phyloP scores from a whole-genome alignment of 2,329 filamentous ascomycete species.

The Blumeria graminis region DNA sequence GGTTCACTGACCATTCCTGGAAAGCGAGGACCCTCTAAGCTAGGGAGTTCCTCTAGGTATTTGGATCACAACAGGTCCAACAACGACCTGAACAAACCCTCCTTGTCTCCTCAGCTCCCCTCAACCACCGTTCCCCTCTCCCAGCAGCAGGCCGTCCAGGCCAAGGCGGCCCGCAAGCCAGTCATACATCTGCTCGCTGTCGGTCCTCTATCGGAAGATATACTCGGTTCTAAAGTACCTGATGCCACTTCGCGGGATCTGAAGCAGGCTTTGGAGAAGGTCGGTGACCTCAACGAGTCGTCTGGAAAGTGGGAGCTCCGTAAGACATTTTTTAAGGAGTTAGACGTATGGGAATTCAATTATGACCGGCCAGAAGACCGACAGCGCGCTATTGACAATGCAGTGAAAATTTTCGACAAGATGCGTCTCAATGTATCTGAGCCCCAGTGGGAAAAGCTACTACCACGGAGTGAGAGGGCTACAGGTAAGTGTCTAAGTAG shows the following conservation, averaged over 20 bases:
- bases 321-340: constrained; percentile 35
- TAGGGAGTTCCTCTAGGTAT: constrained; percentile 10
- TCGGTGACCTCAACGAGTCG: constrained; percentile 25
- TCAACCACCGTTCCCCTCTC: constrained; percentile 26
- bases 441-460: constrained; percentile 35
- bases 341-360: constrained; percentile 37
- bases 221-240: constrained; percentile 27
- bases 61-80: constrained; percentile 8
- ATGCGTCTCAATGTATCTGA: constrained; percentile 30
- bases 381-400: constrained; percentile 35
- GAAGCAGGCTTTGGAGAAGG: constrained; percentile 28
- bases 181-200: constrained; percentile 38
- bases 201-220: constrained; percentile 24
- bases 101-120: constrained; percentile 27
- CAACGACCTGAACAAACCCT: constrained; percentile 11
- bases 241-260: constrained; percentile 25
- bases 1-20: constrained; percentile 8
- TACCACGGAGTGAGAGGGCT: constrained; percentile 31
- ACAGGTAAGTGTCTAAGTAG: constrained; percentile 36
- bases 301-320: constrained; percentile 29
- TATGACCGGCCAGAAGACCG: constrained; percentile 30
- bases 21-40: constrained; percentile 8
- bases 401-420: constrained; percentile 33
- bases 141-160: constrained; percentile 26
- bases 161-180: constrained; percentile 26